Evolutionary conservation across 2,329 filamentous ascomycete genomes (phyloP).

Genomic region (Claviceps purpurea): DNA sequence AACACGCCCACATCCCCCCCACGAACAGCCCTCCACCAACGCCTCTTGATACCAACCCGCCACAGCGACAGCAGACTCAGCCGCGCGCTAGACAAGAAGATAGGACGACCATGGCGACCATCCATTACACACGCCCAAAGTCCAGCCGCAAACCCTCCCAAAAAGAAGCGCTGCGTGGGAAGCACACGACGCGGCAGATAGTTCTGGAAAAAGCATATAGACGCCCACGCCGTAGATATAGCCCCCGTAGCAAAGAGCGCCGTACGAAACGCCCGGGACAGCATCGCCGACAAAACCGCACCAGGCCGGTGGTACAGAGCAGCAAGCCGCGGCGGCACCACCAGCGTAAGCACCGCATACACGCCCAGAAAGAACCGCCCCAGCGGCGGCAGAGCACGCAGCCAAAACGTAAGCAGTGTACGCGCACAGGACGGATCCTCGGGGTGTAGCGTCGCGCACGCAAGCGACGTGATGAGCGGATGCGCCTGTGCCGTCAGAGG

Average conservation of each 20-base stretch:
- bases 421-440: conserved; percentile 76
- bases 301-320: conserved; percentile 57
- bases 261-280: conserved; percentile 57
- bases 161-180: conserved; percentile 75
- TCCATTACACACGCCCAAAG: conserved; percentile 67
- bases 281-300: conserved; percentile 49
- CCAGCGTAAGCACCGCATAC: conserved; percentile 52
- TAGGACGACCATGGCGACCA: conserved; percentile 45
- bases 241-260: conserved; percentile 63
- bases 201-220: conserved; percentile 76
- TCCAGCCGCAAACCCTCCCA: conserved; percentile 75
- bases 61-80: conserved; percentile 72
- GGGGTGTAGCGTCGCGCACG: conserved; percentile 82
- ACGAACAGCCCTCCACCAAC: conserved; percentile 73
- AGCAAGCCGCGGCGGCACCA: conserved; percentile 47
- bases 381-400: conserved; percentile 66
- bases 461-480: conserved; percentile 70
- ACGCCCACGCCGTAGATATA: conserved; percentile 79
- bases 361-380: conserved; percentile 65
- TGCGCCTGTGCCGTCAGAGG: conserved; percentile 77
- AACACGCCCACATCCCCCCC: conserved; percentile 80
- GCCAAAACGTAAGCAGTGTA: conserved; percentile 78
- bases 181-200: conserved; percentile 62
- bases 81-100: conserved; percentile 69
- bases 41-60: conserved; percentile 86